Conservation (phyloP, 208 protist species). For the Wallacemonas sp. region DNA sequence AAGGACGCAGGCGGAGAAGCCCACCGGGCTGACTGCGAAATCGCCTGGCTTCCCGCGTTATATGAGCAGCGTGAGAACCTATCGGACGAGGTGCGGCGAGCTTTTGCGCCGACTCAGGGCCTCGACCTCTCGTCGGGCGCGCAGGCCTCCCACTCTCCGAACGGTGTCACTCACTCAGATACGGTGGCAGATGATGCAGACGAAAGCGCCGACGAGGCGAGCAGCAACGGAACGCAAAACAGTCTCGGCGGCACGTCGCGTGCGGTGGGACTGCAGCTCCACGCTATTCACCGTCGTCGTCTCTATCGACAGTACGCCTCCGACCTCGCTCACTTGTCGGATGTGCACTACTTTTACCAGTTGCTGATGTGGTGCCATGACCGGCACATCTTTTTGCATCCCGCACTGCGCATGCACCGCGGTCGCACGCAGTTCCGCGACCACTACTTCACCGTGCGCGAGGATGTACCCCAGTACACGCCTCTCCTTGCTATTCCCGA, state of each 20-base stretch:
- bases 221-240: constrained; percentile 5
- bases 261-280: constrained; percentile 14
- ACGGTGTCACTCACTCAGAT: too few relatives aligned
- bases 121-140: too few relatives aligned
- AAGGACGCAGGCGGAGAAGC: neutral
- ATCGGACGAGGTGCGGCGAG: constrained; percentile 3
- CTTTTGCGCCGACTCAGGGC: too few relatives aligned
- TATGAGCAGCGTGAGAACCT: neutral
- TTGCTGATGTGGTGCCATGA: constrained; percentile 91
- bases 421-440: constrained; percentile 60
- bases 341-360: constrained; percentile 74
- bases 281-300: constrained; percentile 52
- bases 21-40: neutral
- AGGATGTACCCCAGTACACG: constrained; percentile 49
- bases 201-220: neutral
- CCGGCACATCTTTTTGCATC: constrained; percentile 76
- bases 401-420: constrained; percentile 39
- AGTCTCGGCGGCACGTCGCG: neutral
- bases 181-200: too few relatives aligned
- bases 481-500: constrained; percentile 86
- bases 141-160: too few relatives aligned
- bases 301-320: constrained; percentile 57
- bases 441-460: constrained; percentile 63
- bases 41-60: neutral
- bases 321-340: constrained; percentile 58